A percentile compares a stretch with the other conserved stretches of the same genome.
phyloP scores from a whole-genome alignment of 176 grass and related monocot genomes.

The Eleusine indica region DNA sequence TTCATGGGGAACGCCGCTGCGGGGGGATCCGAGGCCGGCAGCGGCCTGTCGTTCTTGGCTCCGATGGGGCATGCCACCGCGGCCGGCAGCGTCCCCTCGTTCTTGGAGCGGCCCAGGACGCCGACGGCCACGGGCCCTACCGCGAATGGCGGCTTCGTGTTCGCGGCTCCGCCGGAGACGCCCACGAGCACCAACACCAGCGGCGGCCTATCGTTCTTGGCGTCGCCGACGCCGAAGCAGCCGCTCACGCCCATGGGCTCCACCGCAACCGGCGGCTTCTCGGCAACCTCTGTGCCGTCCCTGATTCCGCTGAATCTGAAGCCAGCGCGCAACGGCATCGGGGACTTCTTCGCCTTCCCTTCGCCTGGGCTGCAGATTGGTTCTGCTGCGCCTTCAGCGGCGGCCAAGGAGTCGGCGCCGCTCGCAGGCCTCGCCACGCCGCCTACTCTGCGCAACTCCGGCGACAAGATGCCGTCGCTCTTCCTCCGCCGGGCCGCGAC shows the following conservation, averaged over 20 bases:
- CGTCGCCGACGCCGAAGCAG: slow-evolving; percentile 5
- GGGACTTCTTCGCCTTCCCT: not conserved
- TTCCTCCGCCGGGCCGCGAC: not conserved
- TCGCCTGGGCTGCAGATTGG: not conserved
- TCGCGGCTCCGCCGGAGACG: slow-evolving; percentile 10
- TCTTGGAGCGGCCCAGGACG: slow-evolving; percentile 15
- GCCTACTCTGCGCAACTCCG: not conserved
- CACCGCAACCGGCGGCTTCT: not conserved
- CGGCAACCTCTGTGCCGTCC: not conserved
- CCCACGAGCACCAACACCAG: slow-evolving; percentile 21
- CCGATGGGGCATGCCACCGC: not conserved
- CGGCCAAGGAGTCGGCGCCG: not conserved
- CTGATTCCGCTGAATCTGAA: not conserved
- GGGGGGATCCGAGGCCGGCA: not conserved
- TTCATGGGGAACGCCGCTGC: not conserved
- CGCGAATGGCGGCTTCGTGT: slow-evolving; percentile 22
- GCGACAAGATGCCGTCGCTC: not conserved
- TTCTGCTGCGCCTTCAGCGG: not conserved
- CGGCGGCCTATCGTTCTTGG: slow-evolving; percentile 18
- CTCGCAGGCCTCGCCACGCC: not conserved
- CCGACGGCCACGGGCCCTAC: slow-evolving; percentile 29
- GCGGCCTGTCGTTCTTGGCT: not conserved
- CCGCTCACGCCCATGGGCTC: slow-evolving; percentile 6
- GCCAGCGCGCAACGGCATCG: not conserved
- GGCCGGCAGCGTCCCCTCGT: not conserved